Conservation (phyloP, 805 yeast species). For the Yamadazyma akitaensis region DNA sequence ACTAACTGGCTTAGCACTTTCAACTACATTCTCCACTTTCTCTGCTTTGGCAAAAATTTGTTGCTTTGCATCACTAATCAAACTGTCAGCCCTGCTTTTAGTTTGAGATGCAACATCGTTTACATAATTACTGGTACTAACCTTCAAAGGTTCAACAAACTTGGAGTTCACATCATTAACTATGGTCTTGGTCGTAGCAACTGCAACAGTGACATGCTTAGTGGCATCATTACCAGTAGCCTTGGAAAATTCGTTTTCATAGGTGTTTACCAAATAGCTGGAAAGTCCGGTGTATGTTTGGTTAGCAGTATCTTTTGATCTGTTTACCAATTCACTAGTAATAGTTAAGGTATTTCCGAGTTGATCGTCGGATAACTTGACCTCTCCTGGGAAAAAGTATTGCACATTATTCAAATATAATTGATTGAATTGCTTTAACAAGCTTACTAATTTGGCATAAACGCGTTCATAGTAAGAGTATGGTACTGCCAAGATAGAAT, state of each 20-base stretch:
- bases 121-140: slow-evolving; percentile 38
- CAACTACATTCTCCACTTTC: slow-evolving; percentile 3
- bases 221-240: slow-evolving; percentile 11
- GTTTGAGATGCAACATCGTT: slow-evolving; percentile 32
- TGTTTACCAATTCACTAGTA: slow-evolving; percentile 17
- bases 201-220: slow-evolving; percentile 18
- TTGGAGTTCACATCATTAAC: slow-evolving; percentile 26
- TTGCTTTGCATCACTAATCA: slow-evolving; percentile 13
- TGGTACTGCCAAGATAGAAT: slow-evolving; percentile 13
- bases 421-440: slow-evolving; percentile 7
- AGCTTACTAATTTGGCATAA: not conserved
- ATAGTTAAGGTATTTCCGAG: slow-evolving; percentile 19
- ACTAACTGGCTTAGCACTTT: slow-evolving; percentile 15
- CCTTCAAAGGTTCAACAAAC: slow-evolving; percentile 37
- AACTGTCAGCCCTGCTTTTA: slow-evolving; percentile 31
- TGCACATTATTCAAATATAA: slow-evolving; percentile 13
- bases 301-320: slow-evolving; percentile 22
- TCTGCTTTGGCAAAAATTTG: slow-evolving; percentile 10
- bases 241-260: slow-evolving; percentile 29
- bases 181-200: slow-evolving; percentile 6
- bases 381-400: slow-evolving; percentile 25
- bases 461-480: not conserved
- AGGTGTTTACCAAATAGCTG: slow-evolving; percentile 28
- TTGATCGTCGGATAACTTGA: slow-evolving; percentile 21
- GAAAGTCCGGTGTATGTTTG: slow-evolving; percentile 16